phyloP scores from a whole-genome alignment of 2,329 filamentous ascomycete species.

The Botryotinia calthae region DNA sequence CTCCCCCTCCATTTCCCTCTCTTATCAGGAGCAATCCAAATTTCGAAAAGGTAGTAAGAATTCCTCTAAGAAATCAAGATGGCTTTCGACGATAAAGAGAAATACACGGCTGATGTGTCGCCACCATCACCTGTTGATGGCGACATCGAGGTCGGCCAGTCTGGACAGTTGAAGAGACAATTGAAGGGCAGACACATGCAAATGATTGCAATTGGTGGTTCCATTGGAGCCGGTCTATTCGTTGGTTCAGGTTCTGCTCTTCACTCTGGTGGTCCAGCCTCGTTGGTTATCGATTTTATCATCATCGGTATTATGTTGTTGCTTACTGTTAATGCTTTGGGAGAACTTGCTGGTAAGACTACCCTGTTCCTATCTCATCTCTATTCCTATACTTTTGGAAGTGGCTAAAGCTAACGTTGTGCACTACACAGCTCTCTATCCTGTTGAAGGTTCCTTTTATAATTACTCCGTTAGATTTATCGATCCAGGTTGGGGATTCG shows the following conservation, averaged over 20 bases:
- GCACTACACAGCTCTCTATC: slow-evolving; percentile 57
- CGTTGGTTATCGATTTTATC: slow-evolving; percentile 71
- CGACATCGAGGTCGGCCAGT: slow-evolving; percentile 31
- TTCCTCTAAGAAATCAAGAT: background rate
- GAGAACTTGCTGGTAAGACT: slow-evolving; percentile 79
- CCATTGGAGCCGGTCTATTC: slow-evolving; percentile 51
- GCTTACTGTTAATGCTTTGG: slow-evolving; percentile 69
- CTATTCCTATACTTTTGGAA: background rate
- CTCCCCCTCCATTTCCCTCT: background rate
- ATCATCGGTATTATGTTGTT: slow-evolving; percentile 73
- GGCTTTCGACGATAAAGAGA: slow-evolving; percentile 24
- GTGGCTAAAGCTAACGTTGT: slow-evolving; percentile 1
- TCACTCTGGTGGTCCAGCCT: slow-evolving; percentile 60
- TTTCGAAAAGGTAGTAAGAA: background rate
- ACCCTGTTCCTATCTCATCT: background rate
- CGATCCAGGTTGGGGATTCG: slow-evolving; percentile 93
- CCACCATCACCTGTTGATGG: slow-evolving; percentile 6
- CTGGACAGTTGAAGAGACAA: slow-evolving; percentile 39
- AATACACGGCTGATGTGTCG: slow-evolving; percentile 22
- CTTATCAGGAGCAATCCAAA: background rate
- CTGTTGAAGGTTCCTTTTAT: slow-evolving; percentile 87
- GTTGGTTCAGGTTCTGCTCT: slow-evolving; percentile 48
- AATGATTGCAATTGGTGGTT: slow-evolving; percentile 52
- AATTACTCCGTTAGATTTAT: slow-evolving; percentile 90
- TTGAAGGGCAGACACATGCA: slow-evolving; percentile 51